Percentiles rank a stretch among this genome's conserved stretches.
Conservation (phyloP, 139 green algal genomes). For the Chlorella sp. region DNA sequence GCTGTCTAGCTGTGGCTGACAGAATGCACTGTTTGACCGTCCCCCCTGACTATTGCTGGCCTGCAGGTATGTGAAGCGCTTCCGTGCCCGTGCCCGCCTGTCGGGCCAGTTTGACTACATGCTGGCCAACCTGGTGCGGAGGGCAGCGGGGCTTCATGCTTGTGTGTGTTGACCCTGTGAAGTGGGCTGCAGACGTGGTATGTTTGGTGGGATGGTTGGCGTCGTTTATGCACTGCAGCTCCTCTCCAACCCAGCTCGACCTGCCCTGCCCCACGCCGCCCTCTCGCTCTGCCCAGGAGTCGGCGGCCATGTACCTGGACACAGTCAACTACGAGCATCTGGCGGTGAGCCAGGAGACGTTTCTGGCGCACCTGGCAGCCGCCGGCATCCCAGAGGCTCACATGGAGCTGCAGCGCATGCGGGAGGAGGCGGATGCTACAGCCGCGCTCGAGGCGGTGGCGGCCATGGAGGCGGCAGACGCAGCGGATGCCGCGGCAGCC, state of each 20-base stretch:
- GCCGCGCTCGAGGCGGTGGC: neutral
- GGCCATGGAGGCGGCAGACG: neutral
- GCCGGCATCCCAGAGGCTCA: conserved; percentile 53
- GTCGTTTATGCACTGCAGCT: too few species aligned
- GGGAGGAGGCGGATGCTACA: neutral
- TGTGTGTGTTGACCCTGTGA: too few species aligned
- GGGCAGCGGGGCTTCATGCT: too few species aligned
- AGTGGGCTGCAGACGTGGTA: too few species aligned
- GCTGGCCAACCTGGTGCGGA: conserved; percentile 46
- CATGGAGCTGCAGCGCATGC: conserved; percentile 35
- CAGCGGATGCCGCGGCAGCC: neutral
- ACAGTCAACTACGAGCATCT: conserved; percentile 50
- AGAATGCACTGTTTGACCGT: too few species aligned
- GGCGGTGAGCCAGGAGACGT: conserved; percentile 32
- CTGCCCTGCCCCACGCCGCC: too few species aligned
- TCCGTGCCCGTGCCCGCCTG: conserved; percentile 62
- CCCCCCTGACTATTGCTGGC: too few species aligned
- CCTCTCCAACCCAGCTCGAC: too few species aligned
- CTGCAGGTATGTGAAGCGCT: conserved; percentile 77
- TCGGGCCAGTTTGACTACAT: conserved; percentile 56
- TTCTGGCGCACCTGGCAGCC: conserved; percentile 39
- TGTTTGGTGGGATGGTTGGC: too few species aligned
- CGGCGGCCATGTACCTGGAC: conserved; percentile 50
- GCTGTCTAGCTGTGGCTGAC: too few species aligned
- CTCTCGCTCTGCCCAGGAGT: too few species aligned